Base-by-base conservation (phyloP, 805 yeast species). In the Candida schatavii region DNA sequence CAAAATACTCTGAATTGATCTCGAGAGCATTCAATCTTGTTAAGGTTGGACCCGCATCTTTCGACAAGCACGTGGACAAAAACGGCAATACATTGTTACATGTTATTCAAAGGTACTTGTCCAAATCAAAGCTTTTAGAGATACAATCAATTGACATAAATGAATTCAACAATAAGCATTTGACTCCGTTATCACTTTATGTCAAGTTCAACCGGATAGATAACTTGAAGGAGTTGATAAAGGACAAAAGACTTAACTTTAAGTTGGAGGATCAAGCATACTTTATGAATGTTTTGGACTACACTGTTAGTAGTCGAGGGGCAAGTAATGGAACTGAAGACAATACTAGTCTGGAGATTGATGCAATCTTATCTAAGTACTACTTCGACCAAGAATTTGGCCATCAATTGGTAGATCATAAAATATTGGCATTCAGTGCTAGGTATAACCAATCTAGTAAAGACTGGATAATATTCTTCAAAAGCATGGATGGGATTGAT, bases 51-150 rank as follows among this genome's bases (percentile, higher is more conserved):
- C 10, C 35, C 13, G 13, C 5, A 5, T 15, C 19, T 15, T 31
- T 31, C 20, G 66, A 66, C 34, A 81, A 79, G 22, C 97, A 91
- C 55, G 64, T 78, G 5, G 97, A 91, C 55, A 61, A 57, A 18
- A 74, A 78, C 42, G 91, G 91, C 0, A 88, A 89, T 55, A 80
- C 93, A 0, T 55, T 91, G 3, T 63, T 91, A 25, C 98, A 91
- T 61, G 74, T 85, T 2, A 64, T 88, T 23, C 75, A 77, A 38
- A 72, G 74, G 11, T 73, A 75, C 13, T 52, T 67, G 20, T 22
- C 51, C 10, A 39, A 44, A 17, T 55, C 61, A 23, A 9, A 35
- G 19, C 51, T 58, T 5, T 68, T 69, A 32, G 15, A 15, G 4
- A 18, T 22, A 4, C 20, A 20, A 5, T 59, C 72, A 4, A 44